phyloP scores from a whole-genome alignment of 2,329 filamentous ascomycete genomes.

The Tolypocladium amazonense region DNA sequence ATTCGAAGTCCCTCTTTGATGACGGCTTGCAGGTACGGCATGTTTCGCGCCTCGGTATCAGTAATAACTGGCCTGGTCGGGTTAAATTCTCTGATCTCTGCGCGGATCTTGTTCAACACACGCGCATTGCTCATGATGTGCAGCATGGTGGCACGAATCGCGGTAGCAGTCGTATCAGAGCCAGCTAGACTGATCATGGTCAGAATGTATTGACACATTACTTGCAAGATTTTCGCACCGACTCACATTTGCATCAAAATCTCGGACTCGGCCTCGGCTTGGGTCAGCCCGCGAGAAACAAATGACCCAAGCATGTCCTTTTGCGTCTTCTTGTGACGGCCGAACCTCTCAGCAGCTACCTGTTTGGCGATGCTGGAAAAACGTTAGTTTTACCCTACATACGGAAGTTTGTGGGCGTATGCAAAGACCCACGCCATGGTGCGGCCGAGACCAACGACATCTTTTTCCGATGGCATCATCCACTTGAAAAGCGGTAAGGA shows the following conservation, averaged over 20 bases:
- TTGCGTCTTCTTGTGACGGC: slow-evolving; percentile 27
- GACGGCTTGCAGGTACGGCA: slow-evolving; percentile 36
- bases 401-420: too few species aligned
- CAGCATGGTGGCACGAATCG: slow-evolving; percentile 40
- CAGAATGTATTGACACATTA: neutral
- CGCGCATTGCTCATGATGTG: slow-evolving; percentile 39
- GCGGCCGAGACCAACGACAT: slow-evolving; percentile 26
- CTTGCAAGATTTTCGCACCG: neutral
- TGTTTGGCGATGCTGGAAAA: slow-evolving; percentile 28
- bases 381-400: neutral
- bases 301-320: slow-evolving; percentile 42
- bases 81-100: slow-evolving; percentile 10
- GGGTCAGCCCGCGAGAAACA: slow-evolving; percentile 25
- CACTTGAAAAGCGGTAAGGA: slow-evolving; percentile 27
- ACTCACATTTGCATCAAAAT: slow-evolving; percentile 25
- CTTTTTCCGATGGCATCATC: slow-evolving; percentile 28
- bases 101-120: slow-evolving; percentile 32
- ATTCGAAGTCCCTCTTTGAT: slow-evolving; percentile 37
- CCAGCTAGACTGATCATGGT: slow-evolving; percentile 33
- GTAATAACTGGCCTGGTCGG: slow-evolving; percentile 14
- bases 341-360: slow-evolving; percentile 34
- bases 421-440: slow-evolving; percentile 29
- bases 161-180: slow-evolving; percentile 46
- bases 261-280: slow-evolving; percentile 31
- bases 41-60: slow-evolving; percentile 20